Evolutionary conservation across 305 asterid species (phyloP).

Genomic region (Fraxinus greggii): DNA sequence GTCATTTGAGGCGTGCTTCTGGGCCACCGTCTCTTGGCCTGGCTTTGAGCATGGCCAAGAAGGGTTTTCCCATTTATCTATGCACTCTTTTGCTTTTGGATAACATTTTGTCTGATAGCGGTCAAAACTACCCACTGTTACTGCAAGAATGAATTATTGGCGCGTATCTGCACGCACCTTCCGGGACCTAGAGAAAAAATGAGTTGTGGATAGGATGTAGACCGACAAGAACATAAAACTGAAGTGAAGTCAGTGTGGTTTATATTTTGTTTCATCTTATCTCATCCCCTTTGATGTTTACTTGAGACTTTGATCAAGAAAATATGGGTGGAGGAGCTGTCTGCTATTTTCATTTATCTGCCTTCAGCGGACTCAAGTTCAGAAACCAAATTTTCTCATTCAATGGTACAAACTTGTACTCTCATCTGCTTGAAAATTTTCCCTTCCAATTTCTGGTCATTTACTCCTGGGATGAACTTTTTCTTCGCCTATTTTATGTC

Average conservation of each 20-base stretch:
- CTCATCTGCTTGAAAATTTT: not conserved
- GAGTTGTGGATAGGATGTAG: not conserved
- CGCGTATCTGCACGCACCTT: not conserved
- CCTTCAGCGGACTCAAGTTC: constrained; percentile 19
- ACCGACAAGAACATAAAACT: not conserved
- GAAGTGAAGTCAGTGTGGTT: not conserved
- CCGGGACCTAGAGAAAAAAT: not conserved
- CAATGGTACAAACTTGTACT: constrained; percentile 28
- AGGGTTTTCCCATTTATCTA: no score
- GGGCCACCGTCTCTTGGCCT: no score
- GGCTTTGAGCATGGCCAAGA: no score
- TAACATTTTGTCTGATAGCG: not conserved
- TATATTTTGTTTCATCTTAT: not conserved
- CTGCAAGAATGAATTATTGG: not conserved
- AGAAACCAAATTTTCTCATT: constrained; percentile 18
- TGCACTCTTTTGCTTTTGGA: not conserved
- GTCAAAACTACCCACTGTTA: not conserved
- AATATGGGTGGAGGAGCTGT: constrained; percentile 28
- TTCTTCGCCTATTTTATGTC: not conserved
- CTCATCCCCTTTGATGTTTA: not conserved
- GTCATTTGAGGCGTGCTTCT: no score
- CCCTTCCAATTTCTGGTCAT: not conserved
- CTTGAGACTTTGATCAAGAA: not conserved
- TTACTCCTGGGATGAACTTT: not conserved
- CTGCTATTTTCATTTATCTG: constrained; percentile 31